Percentiles rank a stretch among this genome's conserved stretches.
These are phyloP conservation scores for Pichia sp. DNA, from an alignment of 1,139 yeast species.

Conservation along the genomic window DNA sequence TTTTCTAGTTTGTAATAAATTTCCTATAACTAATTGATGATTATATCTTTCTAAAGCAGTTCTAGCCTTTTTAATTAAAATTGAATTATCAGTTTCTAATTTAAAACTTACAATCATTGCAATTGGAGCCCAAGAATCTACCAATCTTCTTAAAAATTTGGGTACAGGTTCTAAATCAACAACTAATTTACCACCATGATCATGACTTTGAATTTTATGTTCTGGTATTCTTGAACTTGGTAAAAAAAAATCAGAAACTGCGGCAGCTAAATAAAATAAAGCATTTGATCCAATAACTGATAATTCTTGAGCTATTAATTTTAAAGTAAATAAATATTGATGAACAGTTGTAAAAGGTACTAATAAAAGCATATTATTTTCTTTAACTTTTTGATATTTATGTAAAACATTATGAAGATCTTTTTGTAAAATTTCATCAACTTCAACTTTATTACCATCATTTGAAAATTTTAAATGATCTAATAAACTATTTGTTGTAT, in stretches of 20 bases:
- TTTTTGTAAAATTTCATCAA: constrained; percentile 54
- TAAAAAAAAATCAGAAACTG: constrained; percentile 91
- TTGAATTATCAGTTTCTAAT: constrained; percentile 75
- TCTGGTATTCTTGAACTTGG: constrained; percentile 83
- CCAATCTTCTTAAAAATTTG: constrained; percentile 79
- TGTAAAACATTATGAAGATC: constrained; percentile 60
- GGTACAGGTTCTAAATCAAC: constrained; percentile 95
- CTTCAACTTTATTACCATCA: constrained; percentile 45
- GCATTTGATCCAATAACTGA: constrained; percentile 49
- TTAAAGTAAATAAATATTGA: constrained; percentile 82
- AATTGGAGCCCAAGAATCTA: constrained; percentile 90
- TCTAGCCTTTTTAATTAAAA: constrained; percentile 68
- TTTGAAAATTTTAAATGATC: constrained; percentile 63
- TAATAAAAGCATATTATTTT: constrained; percentile 52
- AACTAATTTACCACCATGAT: constrained; percentile 61
- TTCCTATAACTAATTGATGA: constrained; percentile 94
- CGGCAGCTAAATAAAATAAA: constrained; percentile 88
- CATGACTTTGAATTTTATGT: constrained; percentile 88
- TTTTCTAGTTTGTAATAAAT: constrained; percentile 83
- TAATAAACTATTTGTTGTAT: constrained; percentile 76
- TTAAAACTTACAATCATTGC: constrained; percentile 95
- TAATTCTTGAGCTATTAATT: constrained; percentile 56
- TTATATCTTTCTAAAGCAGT: constrained; percentile 77
- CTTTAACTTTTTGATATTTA: constrained; percentile 57
- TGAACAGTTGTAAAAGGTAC: constrained; percentile 93